Evolutionary conservation across 73 alveolate species (phyloP).

Genomic region (Paramecium tetraurelia): DNA sequence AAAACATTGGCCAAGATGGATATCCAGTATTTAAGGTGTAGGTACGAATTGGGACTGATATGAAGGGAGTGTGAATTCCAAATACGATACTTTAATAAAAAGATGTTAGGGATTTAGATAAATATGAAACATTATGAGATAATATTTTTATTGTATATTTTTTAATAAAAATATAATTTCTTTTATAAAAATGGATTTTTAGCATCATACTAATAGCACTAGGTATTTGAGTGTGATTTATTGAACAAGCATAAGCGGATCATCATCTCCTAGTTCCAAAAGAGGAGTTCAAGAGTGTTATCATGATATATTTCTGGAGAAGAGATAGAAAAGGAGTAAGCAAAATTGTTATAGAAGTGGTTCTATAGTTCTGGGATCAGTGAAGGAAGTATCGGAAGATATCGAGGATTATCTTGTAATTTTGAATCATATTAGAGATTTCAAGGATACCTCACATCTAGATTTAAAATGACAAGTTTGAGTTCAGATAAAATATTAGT

Average conservation of each 20-base stretch:
- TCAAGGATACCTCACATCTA: not conserved
- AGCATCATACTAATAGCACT: not conserved
- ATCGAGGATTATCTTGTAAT: not conserved
- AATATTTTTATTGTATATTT: not conserved
- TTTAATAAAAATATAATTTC: not conserved
- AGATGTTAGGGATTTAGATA: not conserved
- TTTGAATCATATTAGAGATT: not conserved
- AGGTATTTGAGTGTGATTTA: not conserved
- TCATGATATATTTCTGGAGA: not conserved
- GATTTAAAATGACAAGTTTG: not conserved
- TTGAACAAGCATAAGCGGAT: not conserved
- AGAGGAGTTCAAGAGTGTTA: not conserved
- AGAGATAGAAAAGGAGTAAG: not conserved
- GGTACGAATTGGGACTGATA: too few species aligned
- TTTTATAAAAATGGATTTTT: not conserved
- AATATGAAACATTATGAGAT: not conserved
- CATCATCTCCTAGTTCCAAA: not conserved
- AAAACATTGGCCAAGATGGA: not conserved
- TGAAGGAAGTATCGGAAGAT: not conserved
- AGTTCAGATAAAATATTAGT: not conserved
- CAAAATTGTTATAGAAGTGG: not conserved
- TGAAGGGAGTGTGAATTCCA: too few species aligned
- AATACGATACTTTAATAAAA: not conserved
- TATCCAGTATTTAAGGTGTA: not conserved
- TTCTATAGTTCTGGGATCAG: slow-evolving; percentile 9